Evolutionary conservation across 768 basidiomycete genomes (phyloP).

Genomic region (Tylopilus subfusipes): DNA sequence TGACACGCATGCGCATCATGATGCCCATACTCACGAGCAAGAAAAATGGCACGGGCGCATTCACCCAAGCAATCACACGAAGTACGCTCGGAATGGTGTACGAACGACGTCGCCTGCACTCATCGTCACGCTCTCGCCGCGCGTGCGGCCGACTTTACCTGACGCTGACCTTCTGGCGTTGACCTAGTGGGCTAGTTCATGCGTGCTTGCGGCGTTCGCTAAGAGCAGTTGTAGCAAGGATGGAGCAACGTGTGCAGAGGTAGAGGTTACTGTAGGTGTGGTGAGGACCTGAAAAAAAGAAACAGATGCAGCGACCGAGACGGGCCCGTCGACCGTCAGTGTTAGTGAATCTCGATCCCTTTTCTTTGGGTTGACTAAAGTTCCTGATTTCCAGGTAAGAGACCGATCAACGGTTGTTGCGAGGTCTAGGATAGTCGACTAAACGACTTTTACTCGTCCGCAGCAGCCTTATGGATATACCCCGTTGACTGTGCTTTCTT

Average conservation of each 20-base stretch:
- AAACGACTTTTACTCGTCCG: slow-evolving; percentile 2
- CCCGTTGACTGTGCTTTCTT: slow-evolving; percentile 5
- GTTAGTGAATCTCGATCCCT: slow-evolving; percentile 12
- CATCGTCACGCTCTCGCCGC: slow-evolving; percentile 77
- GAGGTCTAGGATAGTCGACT: slow-evolving; percentile 2
- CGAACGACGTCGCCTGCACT: slow-evolving; percentile 38
- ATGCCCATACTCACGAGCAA: slow-evolving; percentile 5
- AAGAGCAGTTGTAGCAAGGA: slow-evolving; percentile 30
- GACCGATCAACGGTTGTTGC: neutral
- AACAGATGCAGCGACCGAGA: too few species aligned
- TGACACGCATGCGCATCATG: slow-evolving; percentile 3
- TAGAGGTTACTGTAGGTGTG: slow-evolving; percentile 73
- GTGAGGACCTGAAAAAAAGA: slow-evolving; percentile 52
- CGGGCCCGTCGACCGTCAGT: too few species aligned
- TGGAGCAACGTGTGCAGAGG: slow-evolving; percentile 33
- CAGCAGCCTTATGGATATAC: slow-evolving; percentile 12
- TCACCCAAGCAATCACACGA: too few species aligned
- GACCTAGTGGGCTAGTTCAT: slow-evolving; percentile 76
- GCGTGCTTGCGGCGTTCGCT: slow-evolving; percentile 52
- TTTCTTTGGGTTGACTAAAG: too few species aligned
- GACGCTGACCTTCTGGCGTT: slow-evolving; percentile 71
- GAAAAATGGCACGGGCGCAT: neutral
- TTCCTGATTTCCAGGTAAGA: neutral
- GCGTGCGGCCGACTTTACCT: slow-evolving; percentile 60
- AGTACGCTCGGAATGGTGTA: neutral